Base-by-base conservation (phyloP, 768 basidiomycete genomes). In the Gloeophyllum trabeum region DNA sequence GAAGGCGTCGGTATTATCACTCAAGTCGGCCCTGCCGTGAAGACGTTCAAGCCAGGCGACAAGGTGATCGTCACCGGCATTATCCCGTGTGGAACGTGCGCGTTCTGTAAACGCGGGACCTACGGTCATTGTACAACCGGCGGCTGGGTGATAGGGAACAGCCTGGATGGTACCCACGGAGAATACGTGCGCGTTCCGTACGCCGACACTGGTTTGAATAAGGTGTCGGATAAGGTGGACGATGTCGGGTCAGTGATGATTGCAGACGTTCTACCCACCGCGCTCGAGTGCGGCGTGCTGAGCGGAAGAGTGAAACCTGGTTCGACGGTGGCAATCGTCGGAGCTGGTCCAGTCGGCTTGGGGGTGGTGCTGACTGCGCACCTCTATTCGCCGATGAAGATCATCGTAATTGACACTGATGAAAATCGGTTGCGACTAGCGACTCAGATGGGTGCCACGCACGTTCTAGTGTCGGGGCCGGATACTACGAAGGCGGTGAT, bases 1-100 rank as follows among this genome's bases (percentile, higher is more conserved):
- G 65, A 66, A 49, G 66, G 65, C 5, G 43, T 63, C 1, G 65
- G 58, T 4, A 10, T 61, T 20, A 56, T 66, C 23, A 47, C 64
- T 26, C 42, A 54, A 24, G 46, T 65, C 36, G 64, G 65, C 1
- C 23, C 44, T 2, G 41, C 44, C 14, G 66, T 66, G 20, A 16
- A 46, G 7, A 26, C 39, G 6, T 67, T 67, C 56, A 60, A 61
- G 49, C 48, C 52, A 49, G 61, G 54, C 13, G 62, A 53, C 21
- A 39, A 32, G 16, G 45, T 48, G 39, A 38, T 41, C 24, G 37
- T 48, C 24, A 39, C 20, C 5, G 46, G 49, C 43, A 52, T 56
- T 41, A 54, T 53, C 16, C 43, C 54, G 3, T 56, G 54, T 37
- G 23, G 25, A 0, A 45, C 50, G 2, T 55, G 52, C 45, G 25